phyloP scores from a whole-genome alignment of 331 rosid species.

The Ulmus americana region DNA sequence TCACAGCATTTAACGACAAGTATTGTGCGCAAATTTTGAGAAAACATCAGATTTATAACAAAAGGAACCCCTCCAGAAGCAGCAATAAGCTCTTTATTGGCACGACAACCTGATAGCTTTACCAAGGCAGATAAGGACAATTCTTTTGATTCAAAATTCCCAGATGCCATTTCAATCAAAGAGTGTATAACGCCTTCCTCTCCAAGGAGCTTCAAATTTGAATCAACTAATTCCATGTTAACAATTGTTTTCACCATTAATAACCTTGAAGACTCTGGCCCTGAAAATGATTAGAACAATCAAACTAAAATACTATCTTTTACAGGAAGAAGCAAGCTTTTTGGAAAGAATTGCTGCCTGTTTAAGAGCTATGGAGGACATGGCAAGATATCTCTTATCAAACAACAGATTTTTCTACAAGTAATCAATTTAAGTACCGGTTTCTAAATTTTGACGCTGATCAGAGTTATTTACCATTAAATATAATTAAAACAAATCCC shows the following conservation, averaged over 20 bases:
- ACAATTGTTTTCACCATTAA: conserved; percentile 45
- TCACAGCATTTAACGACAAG: conserved; percentile 47
- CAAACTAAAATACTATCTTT: conserved; percentile 8
- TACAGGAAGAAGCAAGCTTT: not conserved
- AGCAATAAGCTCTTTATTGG: conserved; percentile 57
- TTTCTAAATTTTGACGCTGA: not conserved
- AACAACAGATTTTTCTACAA: not conserved
- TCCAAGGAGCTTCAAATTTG: conserved; percentile 53
- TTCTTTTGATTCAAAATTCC: conserved; percentile 42
- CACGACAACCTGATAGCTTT: conserved; percentile 46
- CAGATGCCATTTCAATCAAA: conserved; percentile 58
- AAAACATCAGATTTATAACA: conserved; percentile 41
- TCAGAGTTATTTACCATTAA: not conserved
- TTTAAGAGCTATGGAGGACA: not conserved
- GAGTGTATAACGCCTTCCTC: conserved; percentile 66
- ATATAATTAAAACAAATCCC: not conserved
- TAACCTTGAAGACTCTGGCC: conserved; percentile 56
- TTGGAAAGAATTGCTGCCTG: not conserved
- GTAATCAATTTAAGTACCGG: not conserved
- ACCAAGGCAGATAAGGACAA: conserved; percentile 51
- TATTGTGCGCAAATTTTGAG: conserved; percentile 33
- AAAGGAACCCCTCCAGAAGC: conserved; percentile 56
- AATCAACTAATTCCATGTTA: conserved; percentile 43
- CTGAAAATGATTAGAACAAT: conserved; percentile 39
- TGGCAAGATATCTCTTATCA: not conserved